These are phyloP conservation scores for Aspergillus felis DNA, from an alignment of 2,329 filamentous ascomycete genomes.

Conservation along the genomic window DNA sequence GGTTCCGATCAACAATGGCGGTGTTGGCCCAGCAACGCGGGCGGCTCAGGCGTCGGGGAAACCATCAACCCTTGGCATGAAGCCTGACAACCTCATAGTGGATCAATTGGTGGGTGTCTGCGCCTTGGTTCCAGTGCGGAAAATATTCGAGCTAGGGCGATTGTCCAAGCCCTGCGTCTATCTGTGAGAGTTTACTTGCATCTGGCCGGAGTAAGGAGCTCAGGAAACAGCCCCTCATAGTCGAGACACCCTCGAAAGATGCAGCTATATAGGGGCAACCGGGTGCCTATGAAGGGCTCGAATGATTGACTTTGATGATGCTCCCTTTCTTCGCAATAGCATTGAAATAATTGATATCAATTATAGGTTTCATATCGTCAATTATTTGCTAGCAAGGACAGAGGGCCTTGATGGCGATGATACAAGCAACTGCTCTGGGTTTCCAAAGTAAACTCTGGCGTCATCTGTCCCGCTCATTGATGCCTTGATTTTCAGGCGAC, in stretches of 20 bases:
- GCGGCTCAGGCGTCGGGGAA: slow-evolving; percentile 28
- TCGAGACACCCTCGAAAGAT: not conserved
- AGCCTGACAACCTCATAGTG: slow-evolving; percentile 10
- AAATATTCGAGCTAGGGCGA: not conserved
- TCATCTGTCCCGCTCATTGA: not conserved
- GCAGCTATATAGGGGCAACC: not conserved
- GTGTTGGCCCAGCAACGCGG: slow-evolving; percentile 37
- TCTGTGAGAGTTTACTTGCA: not conserved
- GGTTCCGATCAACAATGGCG: slow-evolving; percentile 38
- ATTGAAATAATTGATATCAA: slow-evolving; percentile 14
- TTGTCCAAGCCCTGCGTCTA: not conserved
- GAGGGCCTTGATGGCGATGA: not conserved
- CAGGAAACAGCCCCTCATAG: not conserved
- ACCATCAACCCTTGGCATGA: slow-evolving; percentile 24
- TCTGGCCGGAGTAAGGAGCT: not conserved
- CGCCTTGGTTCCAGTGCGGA: slow-evolving; percentile 13
- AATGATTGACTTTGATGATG: slow-evolving; percentile 16
- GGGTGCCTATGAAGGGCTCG: slow-evolving; percentile 16
- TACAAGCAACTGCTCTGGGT: not conserved
- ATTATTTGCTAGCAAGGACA: slow-evolving; percentile 10
- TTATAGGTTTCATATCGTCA: slow-evolving; percentile 4
- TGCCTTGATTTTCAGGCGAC: not conserved
- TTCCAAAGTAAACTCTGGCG: not conserved
- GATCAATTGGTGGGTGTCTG: slow-evolving; percentile 10
- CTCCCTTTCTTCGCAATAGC: slow-evolving; percentile 19